Percentiles rank a stretch among this genome's conserved stretches.
These are phyloP conservation scores for Epichloe glyceriae DNA, from an alignment of 2,329 filamentous ascomycete genomes.

Conservation along the genomic window DNA sequence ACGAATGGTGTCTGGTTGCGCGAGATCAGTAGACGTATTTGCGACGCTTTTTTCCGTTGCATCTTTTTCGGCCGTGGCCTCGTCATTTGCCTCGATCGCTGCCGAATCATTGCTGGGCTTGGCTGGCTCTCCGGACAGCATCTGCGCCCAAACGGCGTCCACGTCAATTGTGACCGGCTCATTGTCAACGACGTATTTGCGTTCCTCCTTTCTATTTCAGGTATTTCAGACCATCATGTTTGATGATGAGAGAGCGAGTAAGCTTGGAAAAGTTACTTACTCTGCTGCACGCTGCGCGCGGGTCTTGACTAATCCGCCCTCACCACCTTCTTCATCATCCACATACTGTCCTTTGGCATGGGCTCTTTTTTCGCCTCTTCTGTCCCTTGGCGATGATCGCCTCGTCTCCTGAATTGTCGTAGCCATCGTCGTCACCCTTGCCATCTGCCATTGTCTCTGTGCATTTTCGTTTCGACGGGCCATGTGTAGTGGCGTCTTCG, in stretches of 20 bases:
- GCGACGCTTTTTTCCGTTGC: slow-evolving; percentile 9
- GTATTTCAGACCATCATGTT: neutral
- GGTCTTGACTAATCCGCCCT: slow-evolving; percentile 58
- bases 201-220: slow-evolving; percentile 39
- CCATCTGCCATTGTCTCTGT: slow-evolving; percentile 10
- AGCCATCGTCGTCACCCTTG: slow-evolving; percentile 32
- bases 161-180: slow-evolving; percentile 58
- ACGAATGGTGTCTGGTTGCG: slow-evolving; percentile 33
- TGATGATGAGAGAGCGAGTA: neutral
- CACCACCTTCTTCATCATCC: slow-evolving; percentile 43
- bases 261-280: slow-evolving; percentile 25
- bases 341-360: slow-evolving; percentile 21
- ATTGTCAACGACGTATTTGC: slow-evolving; percentile 34
- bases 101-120: neutral
- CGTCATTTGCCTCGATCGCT: slow-evolving; percentile 5
- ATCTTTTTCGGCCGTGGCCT: slow-evolving; percentile 11
- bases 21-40: neutral
- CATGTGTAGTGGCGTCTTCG: slow-evolving; percentile 23
- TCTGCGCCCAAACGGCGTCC: slow-evolving; percentile 56
- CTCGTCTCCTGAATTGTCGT: slow-evolving; percentile 62
- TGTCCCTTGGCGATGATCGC: slow-evolving; percentile 51
- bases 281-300: slow-evolving; percentile 55
- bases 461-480: slow-evolving; percentile 14
- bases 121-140: slow-evolving; percentile 34
- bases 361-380: slow-evolving; percentile 35